Conservation (phyloP, 257 asterid genomes). For the Rauvolfia tetraphylla region DNA sequence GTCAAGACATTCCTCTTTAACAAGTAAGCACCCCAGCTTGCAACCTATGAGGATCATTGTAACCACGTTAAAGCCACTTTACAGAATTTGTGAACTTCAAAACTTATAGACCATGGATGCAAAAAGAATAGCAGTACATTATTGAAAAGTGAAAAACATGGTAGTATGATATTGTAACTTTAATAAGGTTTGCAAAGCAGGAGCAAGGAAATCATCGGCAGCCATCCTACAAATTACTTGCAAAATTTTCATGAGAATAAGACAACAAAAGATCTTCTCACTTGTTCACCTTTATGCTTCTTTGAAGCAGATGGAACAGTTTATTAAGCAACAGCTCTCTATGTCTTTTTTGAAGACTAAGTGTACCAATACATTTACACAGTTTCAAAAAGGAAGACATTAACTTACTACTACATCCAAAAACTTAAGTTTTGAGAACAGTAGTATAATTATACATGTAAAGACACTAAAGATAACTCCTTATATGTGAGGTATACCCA, state of each 20-base stretch:
- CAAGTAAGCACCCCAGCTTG: slow-evolving; percentile 97
- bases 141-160: too few relatives aligned
- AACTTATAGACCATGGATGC: not conserved
- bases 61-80: slow-evolving; percentile 2
- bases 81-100: not conserved
- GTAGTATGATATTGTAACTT: not conserved
- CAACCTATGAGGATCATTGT: slow-evolving; percentile 45
- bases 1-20: slow-evolving; percentile 74
- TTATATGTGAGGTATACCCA: not conserved
- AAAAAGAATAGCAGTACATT: not conserved
- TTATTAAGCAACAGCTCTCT: too few relatives aligned
- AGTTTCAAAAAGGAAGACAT: not conserved
- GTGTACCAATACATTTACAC: too few relatives aligned
- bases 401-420: not conserved
- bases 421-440: too few relatives aligned
- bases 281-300: not conserved
- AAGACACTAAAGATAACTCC: not conserved
- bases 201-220: not conserved
- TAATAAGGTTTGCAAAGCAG: not conserved
- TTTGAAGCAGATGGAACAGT: not conserved
- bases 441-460: not conserved
- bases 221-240: not conserved
- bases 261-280: not conserved
- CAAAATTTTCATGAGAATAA: not conserved
- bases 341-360: too few relatives aligned